phyloP scores from a whole-genome alignment of 2,329 filamentous ascomycete species.

The Aspergillus latus region DNA sequence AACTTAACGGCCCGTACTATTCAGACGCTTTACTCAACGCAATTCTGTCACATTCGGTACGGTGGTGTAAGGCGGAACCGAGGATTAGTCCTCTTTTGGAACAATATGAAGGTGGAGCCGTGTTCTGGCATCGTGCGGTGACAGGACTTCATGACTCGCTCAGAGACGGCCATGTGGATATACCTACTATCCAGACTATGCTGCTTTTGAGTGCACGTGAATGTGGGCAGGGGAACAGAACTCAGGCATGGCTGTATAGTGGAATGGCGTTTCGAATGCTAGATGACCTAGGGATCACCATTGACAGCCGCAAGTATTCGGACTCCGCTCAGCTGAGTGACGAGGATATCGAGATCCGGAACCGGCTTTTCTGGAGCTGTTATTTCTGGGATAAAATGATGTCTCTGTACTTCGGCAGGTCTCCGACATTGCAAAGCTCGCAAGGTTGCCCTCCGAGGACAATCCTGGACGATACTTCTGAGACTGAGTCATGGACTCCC shows the following conservation, averaged over 20 bases:
- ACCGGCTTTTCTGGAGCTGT: constrained; percentile 63
- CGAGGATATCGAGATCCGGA: constrained; percentile 61
- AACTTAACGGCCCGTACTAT: constrained; percentile 56
- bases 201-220: constrained; percentile 62
- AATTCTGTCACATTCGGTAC: constrained; percentile 58
- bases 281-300: constrained; percentile 56
- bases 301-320: constrained; percentile 57
- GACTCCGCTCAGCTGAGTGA: constrained; percentile 54
- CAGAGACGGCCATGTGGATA: constrained; percentile 52
- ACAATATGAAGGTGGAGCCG: constrained; percentile 54
- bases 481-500: constrained; percentile 59
- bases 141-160: constrained; percentile 56
- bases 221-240: constrained; percentile 58
- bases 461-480: constrained; percentile 61
- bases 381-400: constrained; percentile 66
- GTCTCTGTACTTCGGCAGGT: constrained; percentile 59
- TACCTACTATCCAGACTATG: constrained; percentile 61
- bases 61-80: constrained; percentile 58
- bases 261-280: constrained; percentile 59
- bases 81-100: constrained; percentile 53
- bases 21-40: constrained; percentile 58
- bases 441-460: constrained; percentile 54
- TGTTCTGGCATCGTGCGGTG: constrained; percentile 56
- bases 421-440: constrained; percentile 57
- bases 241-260: constrained; percentile 61